Evolutionary conservation across 75 land plant species (phyloP), one percentile per base, ranked within the genome.

Genomic region (Pinus taeda): DNA sequence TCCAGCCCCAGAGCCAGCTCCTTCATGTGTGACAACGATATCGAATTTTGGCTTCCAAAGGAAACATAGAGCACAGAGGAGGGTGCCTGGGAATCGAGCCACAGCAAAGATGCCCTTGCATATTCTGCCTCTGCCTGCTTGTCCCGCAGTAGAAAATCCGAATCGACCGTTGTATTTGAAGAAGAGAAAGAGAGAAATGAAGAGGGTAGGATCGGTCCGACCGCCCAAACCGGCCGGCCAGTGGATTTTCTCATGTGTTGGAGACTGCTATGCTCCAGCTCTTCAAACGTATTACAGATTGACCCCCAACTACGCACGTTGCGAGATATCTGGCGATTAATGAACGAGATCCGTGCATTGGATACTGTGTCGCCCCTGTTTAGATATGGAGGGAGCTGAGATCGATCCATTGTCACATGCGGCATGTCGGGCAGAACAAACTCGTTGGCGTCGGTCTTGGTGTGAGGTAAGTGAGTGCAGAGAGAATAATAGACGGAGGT

Each of bases 381-480:
- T 17, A 65, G 37, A 6, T 20, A 24, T 20, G 36, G 1, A 2
- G 69, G 39, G 2, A 65, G n/a, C 69, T 65, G 42, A 4, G 69
- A 33, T 65, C 29, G 5, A 15, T 65, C 6, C 15, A 65, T 1
- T 7, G 2, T 30, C 8, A 65, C 69, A 6, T 65, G 20, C 39
- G 69, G 69, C 15, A 65, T 33, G 18, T 65, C 69, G 4, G 69
- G 69, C 3, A 65, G 42, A 6, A 37, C 15, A 33, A 65, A 65
- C 0, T 6, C 7, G 18, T 65, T 39, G 20, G 42, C 15, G 4
- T 65, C 42, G 42, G 69, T 65, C 18, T 65, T 33, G 20, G 30
- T 65, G 69, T 64, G 67, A 33, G 67, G 84, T 20, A 89, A 76
- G 60, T 86, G 77, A 18, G 45, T 39, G 82, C 88, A 85, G n/a